Evolutionary conservation across 257 asterid genomes (phyloP).

Genomic region (Lavandula angustifolia): DNA sequence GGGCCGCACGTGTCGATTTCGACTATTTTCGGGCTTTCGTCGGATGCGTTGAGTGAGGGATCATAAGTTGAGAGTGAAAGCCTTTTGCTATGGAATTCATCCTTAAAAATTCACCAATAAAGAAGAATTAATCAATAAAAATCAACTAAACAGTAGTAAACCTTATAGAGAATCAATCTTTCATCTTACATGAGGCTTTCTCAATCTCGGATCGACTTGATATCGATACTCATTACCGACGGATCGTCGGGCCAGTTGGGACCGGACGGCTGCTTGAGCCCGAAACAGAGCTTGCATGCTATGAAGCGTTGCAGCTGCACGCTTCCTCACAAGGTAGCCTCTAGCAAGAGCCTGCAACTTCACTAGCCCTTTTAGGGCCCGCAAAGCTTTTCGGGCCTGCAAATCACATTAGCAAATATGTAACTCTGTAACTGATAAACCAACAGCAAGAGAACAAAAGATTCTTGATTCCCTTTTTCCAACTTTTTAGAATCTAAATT

Average conservation of each 20-base stretch:
- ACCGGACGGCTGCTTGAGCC: constrained; percentile 73
- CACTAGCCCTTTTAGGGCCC: constrained; percentile 90
- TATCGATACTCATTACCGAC: constrained; percentile 39
- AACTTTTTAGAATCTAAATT: constrained; percentile 15
- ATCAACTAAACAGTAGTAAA: not conserved
- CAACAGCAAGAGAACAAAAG: no score
- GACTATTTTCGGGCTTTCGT: constrained; percentile 82
- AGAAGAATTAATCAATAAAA: constrained; percentile 1
- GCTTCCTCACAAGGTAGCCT: constrained; percentile 85
- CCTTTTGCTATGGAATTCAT: constrained; percentile 75
- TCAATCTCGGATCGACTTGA: constrained; percentile 56
- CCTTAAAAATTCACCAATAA: constrained; percentile 52
- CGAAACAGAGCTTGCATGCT: constrained; percentile 95
- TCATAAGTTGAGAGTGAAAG: constrained; percentile 53
- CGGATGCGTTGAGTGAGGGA: constrained; percentile 39
- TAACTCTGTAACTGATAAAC: no score
- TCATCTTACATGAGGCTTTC: constrained; percentile 69
- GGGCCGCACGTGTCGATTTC: constrained; percentile 80
- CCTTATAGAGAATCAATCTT: not conserved
- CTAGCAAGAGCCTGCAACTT: constrained; percentile 87
- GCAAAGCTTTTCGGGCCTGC: constrained; percentile 91
- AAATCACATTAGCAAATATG: no score
- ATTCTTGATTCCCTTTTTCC: constrained; percentile 2
- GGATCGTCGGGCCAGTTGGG: constrained; percentile 67
- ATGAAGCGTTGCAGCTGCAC: constrained; percentile 85